Evolutionary conservation across 2,329 filamentous ascomycete species (phyloP), one percentile per base, ranked within the genome.

Genomic region (Cucurbitaria berberidis): DNA sequence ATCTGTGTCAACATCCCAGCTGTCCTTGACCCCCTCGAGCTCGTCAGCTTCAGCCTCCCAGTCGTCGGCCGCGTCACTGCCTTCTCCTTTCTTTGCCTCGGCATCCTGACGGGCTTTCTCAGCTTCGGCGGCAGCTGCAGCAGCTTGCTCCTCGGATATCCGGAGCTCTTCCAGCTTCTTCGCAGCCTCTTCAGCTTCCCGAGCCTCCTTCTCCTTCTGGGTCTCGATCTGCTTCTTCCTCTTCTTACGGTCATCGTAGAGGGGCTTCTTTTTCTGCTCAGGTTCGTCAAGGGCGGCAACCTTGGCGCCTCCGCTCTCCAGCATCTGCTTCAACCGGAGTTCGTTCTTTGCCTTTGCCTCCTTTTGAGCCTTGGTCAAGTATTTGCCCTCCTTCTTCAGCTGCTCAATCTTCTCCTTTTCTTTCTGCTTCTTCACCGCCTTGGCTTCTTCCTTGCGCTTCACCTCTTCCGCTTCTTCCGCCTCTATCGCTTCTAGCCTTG

Each of bases 1-100:
- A 43, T 90, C 89, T 2, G 86, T 88, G 48, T 91, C 89, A 29
- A 90, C 92, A 73, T 98, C 93, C 93, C 93, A 98, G 80, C 89
- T 93, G 62, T 97, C 93, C 77, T 97, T 97, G 68, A 96, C 83
- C 55, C 89, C 88, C 15, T 89, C 87, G 22, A 90, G 85, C 38
- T 72, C 85, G 42, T 90, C 89, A 22, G 87, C 89, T 44, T 90
- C 88, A 26, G 87, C 86, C 75, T 97, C 91, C 93, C 93, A 96
- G 75, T 96, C 92, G 30, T 96, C 84, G 16, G 82, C 72, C 15
- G 90, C 88, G 22, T 89, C 74, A 16, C 86, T 85, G 45, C 85
- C 88, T 35, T 83, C 80, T n/a, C 79, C 82, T 55, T 83, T 82
- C 73, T 86, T 86, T 43, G 85, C 87, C 45, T 82, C 79, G 15